Percentiles rank a stretch among this genome's conserved stretches.
phyloP scores from a whole-genome alignment of 2,329 filamentous ascomycete species.

The Cladosporium cucumerinum region DNA sequence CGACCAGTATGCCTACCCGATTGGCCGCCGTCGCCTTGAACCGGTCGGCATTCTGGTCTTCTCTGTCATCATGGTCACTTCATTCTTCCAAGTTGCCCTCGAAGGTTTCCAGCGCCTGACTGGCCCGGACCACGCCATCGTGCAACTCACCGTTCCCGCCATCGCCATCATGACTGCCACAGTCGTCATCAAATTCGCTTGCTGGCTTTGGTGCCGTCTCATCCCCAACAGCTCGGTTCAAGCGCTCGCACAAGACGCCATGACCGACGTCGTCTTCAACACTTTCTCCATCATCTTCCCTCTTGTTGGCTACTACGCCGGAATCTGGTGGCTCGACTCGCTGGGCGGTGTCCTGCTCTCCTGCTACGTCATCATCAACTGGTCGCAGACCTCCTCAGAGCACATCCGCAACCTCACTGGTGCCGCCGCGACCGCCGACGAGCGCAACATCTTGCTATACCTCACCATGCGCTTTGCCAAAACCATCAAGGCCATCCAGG shows the following conservation, averaged over 20 bases:
- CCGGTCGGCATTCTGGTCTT: slow-evolving; percentile 79
- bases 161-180: slow-evolving; percentile 78
- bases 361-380: slow-evolving; percentile 73
- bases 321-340: slow-evolving; percentile 80
- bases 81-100: slow-evolving; percentile 73
- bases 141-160: slow-evolving; percentile 69
- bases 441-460: slow-evolving; percentile 82
- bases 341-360: slow-evolving; percentile 77
- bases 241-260: slow-evolving; percentile 66
- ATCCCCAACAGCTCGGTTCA: slow-evolving; percentile 85
- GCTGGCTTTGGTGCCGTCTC: slow-evolving; percentile 84
- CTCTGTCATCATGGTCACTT: slow-evolving; percentile 81
- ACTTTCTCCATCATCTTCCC: slow-evolving; percentile 85
- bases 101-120: slow-evolving; percentile 65
- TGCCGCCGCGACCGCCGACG: slow-evolving; percentile 72
- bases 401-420: slow-evolving; percentile 81
- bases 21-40: slow-evolving; percentile 73
- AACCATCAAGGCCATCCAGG: slow-evolving; percentile 81
- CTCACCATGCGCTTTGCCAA: slow-evolving; percentile 91
- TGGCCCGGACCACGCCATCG: slow-evolving; percentile 59
- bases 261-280: slow-evolving; percentile 85
- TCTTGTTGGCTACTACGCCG: slow-evolving; percentile 71
- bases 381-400: slow-evolving; percentile 68
- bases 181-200: slow-evolving; percentile 74
- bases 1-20: slow-evolving; percentile 72